These are phyloP conservation scores for Suillus subluteus DNA, from an alignment of 768 basidiomycete genomes.

Conservation along the genomic window DNA sequence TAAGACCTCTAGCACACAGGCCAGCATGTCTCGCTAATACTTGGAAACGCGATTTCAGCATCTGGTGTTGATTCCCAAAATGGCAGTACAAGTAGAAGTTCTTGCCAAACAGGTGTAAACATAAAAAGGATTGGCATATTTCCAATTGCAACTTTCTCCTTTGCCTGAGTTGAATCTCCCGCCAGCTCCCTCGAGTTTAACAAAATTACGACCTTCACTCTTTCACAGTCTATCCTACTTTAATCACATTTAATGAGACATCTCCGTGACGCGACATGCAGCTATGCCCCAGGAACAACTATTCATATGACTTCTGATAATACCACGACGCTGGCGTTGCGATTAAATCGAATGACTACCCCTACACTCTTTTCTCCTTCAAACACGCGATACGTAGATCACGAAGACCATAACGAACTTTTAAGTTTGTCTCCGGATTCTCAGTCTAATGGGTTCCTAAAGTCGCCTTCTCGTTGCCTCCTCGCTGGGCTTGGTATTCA, in stretches of 20 bases:
- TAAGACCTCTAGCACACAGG: neutral
- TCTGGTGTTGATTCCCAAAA: conserved; percentile 19
- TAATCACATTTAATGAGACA: conserved; percentile 28
- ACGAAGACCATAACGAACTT: neutral
- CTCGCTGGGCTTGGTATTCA: conserved; percentile 35
- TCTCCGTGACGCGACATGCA: conserved; percentile 26
- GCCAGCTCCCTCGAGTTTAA: conserved; percentile 11
- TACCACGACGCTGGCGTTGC: conserved; percentile 37
- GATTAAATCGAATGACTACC: conserved; percentile 18
- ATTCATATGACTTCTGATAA: conserved; percentile 16
- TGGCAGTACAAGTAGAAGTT: conserved; percentile 17
- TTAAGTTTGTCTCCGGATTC: conserved; percentile 19
- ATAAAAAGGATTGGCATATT: conserved; percentile 10
- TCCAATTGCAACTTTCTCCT: neutral
- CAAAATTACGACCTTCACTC: conserved; percentile 12
- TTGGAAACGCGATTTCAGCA: neutral
- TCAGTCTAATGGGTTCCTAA: conserved; percentile 35
- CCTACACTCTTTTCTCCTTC: conserved; percentile 36
- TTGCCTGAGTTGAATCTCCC: conserved; percentile 10
- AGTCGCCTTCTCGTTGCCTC: conserved; percentile 14
- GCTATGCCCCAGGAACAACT: conserved; percentile 17
- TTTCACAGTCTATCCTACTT: conserved; percentile 11
- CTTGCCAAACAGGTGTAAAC: conserved; percentile 30
- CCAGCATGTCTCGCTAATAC: conserved; percentile 1
- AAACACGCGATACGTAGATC: conserved; percentile 14